Conservation (phyloP, 139 green algal genomes). For the Mesotaenium endlicherianum region DNA sequence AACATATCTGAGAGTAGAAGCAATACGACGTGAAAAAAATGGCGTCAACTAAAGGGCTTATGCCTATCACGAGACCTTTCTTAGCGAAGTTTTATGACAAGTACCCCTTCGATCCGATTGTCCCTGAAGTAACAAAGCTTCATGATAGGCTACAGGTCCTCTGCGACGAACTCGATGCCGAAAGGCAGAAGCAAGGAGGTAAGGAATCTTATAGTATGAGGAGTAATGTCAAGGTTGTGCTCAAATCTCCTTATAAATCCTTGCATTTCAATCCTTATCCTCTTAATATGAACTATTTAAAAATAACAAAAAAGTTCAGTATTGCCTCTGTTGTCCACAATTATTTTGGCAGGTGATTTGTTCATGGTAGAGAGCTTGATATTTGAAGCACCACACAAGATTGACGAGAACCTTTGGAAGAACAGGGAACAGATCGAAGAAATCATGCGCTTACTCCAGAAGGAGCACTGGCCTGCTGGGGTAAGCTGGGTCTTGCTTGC, state of each 20-base stretch:
- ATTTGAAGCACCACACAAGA: conserved; percentile 31
- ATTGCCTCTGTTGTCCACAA: not conserved
- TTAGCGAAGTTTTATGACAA: conserved; percentile 47
- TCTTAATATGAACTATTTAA: not conserved
- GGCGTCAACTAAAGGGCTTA: conserved; percentile 32
- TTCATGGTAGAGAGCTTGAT: conserved; percentile 9
- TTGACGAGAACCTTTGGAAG: conserved; percentile 51
- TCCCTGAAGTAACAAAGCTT: conserved; percentile 10
- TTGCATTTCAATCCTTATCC: no score
- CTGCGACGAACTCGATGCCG: conserved; percentile 18
- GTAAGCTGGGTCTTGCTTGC: no score
- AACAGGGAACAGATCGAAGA: conserved; percentile 47
- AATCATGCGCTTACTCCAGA: conserved; percentile 17
- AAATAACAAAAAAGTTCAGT: not conserved
- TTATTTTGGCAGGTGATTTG: not conserved
- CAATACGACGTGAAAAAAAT: no score
- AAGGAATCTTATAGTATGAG: no score
- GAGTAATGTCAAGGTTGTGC: no score
- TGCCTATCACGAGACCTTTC: conserved; percentile 42
- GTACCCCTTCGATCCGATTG: conserved; percentile 38
- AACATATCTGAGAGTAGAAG: no score
- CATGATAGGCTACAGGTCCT: conserved; percentile 9
- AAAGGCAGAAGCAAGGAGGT: not conserved
- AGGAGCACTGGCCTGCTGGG: conserved; percentile 13
- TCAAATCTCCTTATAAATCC: no score